Base-by-base conservation (phyloP, 352 stramenopile genomes). In the Phytophthora tentaculata region DNA sequence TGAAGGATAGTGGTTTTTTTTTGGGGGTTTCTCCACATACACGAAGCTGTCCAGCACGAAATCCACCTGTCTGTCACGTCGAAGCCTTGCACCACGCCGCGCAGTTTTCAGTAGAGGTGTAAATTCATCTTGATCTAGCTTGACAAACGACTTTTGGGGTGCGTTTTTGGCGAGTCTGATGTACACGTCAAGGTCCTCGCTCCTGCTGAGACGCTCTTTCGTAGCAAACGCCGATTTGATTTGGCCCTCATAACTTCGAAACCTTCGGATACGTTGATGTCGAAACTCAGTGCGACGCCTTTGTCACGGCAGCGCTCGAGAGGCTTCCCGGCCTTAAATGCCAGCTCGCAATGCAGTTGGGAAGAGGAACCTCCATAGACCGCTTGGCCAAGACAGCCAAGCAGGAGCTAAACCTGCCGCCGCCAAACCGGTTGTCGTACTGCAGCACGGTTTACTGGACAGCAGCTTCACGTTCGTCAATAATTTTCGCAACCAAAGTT, bases 371-470 rank as follows among this genome's bases (percentile, higher is more conserved):
- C 22, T 53, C 48, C 23, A 41, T 54, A 24, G 23, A 83, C 48
- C 79, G 77, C 1, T 22, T 88, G 13, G 72, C 77, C 12, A 80
- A 78, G 24, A 81, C 77, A 82, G 65, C 10, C 74, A 80, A 64
- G 23, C 54, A 4, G 20, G 50, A 5, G 24, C 47, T 13, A 19
- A 56, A 14, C 32, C 62, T 16, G 52, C 48, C 1, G 35, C 54
- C n/a, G 76, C 69, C 54, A 86, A 88, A 53, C 75, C 80, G 6
- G 73, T 55, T 12, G 77, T 81, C 10, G 71, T 81, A 51, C 74
- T 88, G 29, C 78, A 84, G 37, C 79, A 88, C 63, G 79, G 79
- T 14, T 69, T 88, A 14, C 58, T 88, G 0, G 77, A 84, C 55
- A 84, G 74, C 49, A 84, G 74, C 51, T 88, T 69, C 51, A 84